These are phyloP conservation scores for Lactifluus pinguis DNA, from an alignment of 768 basidiomycete species.

Conservation along the genomic window DNA sequence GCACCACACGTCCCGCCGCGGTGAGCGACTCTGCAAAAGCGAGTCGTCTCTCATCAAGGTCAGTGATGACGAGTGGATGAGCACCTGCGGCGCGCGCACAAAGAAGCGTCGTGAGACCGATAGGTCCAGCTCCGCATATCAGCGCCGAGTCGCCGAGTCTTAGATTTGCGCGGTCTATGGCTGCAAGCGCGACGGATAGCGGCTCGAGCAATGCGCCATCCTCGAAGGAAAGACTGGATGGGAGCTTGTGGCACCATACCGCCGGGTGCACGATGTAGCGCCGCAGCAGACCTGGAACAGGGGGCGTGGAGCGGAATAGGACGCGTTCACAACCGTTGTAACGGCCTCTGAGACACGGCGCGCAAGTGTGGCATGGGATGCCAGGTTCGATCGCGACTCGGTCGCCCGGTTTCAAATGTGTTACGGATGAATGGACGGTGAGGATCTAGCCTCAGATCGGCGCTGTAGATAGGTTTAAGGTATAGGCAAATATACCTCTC, in stretches of 20 bases:
- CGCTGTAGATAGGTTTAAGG: neutral
- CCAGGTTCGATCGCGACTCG: constrained; percentile 62
- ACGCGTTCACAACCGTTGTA: constrained; percentile 50
- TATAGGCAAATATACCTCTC: constrained; percentile 33
- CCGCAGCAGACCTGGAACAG: constrained; percentile 30
- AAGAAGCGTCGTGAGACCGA: constrained; percentile 52
- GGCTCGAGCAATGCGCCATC: constrained; percentile 64
- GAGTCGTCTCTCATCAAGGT: constrained; percentile 54
- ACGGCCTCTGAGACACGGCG: constrained; percentile 51
- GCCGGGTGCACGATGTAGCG: constrained; percentile 18
- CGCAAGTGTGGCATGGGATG: constrained; percentile 59
- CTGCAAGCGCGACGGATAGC: constrained; percentile 56
- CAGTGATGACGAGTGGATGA: constrained; percentile 61
- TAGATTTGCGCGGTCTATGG: constrained; percentile 55
- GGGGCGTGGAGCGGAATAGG: constrained; percentile 66
- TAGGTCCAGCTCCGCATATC: constrained; percentile 61
- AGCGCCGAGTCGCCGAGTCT: constrained; percentile 56
- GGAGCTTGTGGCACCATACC: constrained; percentile 47
- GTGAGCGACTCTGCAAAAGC: constrained; percentile 58
- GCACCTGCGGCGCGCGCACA: constrained; percentile 61
- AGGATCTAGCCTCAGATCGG: neutral
- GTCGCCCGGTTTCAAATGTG: constrained; percentile 35
- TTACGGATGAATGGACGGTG: constrained; percentile 10
- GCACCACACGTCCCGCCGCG: constrained; percentile 32
- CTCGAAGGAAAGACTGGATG: constrained; percentile 52